Evolutionary conservation across 2,329 filamentous ascomycete genomes (phyloP), one percentile per base, ranked within the genome.

Genomic region (Fusarium circinatum): DNA sequence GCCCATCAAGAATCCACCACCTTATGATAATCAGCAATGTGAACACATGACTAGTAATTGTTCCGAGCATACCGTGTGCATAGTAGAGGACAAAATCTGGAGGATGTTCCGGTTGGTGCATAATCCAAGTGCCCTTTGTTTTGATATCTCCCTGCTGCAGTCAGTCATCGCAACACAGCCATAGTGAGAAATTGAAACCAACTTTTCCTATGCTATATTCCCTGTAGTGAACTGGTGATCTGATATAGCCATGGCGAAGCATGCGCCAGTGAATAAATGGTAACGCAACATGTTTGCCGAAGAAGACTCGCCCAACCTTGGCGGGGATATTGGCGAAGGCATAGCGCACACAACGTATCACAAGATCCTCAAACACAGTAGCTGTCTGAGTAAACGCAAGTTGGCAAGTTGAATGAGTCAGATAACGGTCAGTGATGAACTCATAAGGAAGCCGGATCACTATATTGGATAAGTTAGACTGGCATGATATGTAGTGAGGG

Each of bases 51-150:
- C 22, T 6, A 17, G 20, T 13, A 44, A 38, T 9, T n/a, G 32
- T 24, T 42, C 48, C 20, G 18, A 45, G 34, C 85, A 75, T 83
- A 92, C 92, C 94, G 79, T 97, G 94, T 45, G 89, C 89, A 79
- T 96, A 96, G 80, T 94, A 96, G 5, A 97, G 82, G n/a, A 95
- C 90, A 62, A 96, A 84, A 79, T 96, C 94, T 0, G 93, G 92
- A 61, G 88, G 85, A 55, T 85, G 83, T 44, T 86, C 84, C 22
- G 88, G 86, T 75, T 94, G 87, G 49, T 88, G 83, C 47, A 88
- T 88, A 55, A 95, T 89, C 91, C 93, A 96, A 8, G 96, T 82
- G 6, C 94, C 94, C 66, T 86, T 86, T 65, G 91, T 70, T 44
- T 75, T 68, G n/a, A 87, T 51, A 80, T 84, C 86, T 59, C 68